These are phyloP conservation scores for Westerdykella sp. DNA, from an alignment of 2,329 filamentous ascomycete species.

Conservation along the genomic window DNA sequence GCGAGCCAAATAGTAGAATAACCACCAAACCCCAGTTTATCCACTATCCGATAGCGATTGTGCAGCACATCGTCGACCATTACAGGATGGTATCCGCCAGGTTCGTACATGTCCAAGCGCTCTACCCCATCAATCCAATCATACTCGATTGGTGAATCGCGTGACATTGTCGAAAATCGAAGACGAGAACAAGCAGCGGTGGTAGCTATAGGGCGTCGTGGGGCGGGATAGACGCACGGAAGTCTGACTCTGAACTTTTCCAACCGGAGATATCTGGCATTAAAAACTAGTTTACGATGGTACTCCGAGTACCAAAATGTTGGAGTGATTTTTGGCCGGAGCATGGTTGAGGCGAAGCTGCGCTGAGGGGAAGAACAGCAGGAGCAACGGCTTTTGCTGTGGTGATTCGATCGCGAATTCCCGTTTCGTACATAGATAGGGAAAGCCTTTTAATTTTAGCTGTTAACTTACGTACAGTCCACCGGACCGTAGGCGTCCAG, in stretches of 20 bases:
- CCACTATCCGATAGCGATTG: constrained; percentile 14
- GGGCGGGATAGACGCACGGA: constrained; percentile 2
- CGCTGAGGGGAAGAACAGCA: no score
- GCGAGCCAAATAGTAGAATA: constrained; percentile 19
- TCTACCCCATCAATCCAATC: constrained; percentile 9
- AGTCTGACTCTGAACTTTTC: constrained; percentile 1
- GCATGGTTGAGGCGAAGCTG: no score
- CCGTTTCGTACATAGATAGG: no score
- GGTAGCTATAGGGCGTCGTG: constrained; percentile 5
- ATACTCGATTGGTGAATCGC: constrained; percentile 7
- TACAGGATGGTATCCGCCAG: constrained; percentile 13
- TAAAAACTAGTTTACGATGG: no score
- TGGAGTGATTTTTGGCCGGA: no score
- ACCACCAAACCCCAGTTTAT: constrained; percentile 16
- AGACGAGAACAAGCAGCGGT: constrained; percentile 1
- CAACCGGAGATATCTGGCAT: neutral
- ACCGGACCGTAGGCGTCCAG: no score
- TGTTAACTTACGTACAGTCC: no score
- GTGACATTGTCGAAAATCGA: constrained; percentile 7
- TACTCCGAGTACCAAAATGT: no score
- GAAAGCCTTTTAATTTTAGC: no score
- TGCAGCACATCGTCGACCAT: constrained; percentile 14
- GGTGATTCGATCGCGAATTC: no score
- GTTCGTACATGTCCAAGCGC: constrained; percentile 9
- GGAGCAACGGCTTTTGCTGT: no score